Conservation (phyloP, 2,329 filamentous ascomycete genomes). For the Curvularia lunata region DNA sequence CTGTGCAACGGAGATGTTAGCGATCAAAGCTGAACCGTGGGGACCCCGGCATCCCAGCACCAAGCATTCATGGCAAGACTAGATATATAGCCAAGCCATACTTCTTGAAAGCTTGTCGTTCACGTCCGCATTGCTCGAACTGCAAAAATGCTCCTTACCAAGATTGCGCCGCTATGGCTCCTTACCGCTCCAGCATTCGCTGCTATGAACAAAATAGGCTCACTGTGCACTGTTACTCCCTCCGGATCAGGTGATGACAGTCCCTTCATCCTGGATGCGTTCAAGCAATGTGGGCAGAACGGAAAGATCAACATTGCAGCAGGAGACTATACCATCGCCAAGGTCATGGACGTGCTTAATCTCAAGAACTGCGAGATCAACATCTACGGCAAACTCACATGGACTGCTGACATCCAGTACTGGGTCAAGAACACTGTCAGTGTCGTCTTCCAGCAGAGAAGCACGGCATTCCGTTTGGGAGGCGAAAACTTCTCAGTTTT, state of each 20-base stretch:
- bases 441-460: slow-evolving; percentile 32
- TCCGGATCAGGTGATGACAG: slow-evolving; percentile 32
- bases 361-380: slow-evolving; percentile 38
- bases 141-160: slow-evolving; percentile 19
- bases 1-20: neutral
- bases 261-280: slow-evolving; percentile 34
- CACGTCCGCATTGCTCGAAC: neutral
- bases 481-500: slow-evolving; percentile 32
- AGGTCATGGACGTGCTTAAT: slow-evolving; percentile 37
- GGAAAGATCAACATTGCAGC: slow-evolving; percentile 33
- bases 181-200: slow-evolving; percentile 17
- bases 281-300: slow-evolving; percentile 38
- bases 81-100: slow-evolving; percentile 4
- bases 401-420: slow-evolving; percentile 38
- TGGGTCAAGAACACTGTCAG: slow-evolving; percentile 31
- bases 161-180: slow-evolving; percentile 15
- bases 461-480: slow-evolving; percentile 34
- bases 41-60: slow-evolving; percentile 13
- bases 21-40: neutral
- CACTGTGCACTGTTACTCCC: slow-evolving; percentile 33
- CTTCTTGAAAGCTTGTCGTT: slow-evolving; percentile 2
- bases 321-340: slow-evolving; percentile 36
- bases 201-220: slow-evolving; percentile 34
- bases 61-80: slow-evolving; percentile 23
- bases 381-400: slow-evolving; percentile 35